Conservation (phyloP, 257 asterid species). For the Solanum ahanhuiri region DNA sequence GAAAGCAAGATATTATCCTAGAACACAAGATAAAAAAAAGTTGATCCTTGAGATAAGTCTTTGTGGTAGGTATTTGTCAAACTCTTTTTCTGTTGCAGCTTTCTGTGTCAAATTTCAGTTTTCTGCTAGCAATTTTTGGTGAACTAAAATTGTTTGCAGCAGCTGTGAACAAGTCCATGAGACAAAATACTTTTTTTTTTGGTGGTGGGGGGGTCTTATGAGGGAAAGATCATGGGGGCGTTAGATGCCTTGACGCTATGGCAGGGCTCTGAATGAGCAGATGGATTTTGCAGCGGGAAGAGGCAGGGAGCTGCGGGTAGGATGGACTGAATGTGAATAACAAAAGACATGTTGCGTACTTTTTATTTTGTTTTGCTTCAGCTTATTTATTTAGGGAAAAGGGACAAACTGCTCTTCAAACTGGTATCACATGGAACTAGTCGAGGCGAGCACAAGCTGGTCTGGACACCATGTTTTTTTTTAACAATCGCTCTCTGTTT, state of each 20-base stretch:
- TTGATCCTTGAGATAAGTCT: neutral
- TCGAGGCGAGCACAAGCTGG: neutral
- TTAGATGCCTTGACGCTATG: neutral
- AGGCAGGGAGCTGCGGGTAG: neutral
- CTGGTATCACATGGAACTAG: neutral
- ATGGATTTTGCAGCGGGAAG: neutral
- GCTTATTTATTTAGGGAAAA: neutral
- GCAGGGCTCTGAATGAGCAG: neutral
- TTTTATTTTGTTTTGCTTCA: neutral
- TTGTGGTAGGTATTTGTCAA: neutral
- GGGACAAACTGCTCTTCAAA: neutral
- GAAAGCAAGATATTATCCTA: neutral
- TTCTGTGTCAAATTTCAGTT: neutral
- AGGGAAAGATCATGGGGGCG: neutral
- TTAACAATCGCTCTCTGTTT: neutral
- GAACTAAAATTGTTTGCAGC: neutral
- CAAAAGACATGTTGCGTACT: neutral
- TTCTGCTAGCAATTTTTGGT: neutral
- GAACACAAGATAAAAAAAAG: neutral
- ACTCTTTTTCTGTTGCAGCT: neutral
- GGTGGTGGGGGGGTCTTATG: neutral
- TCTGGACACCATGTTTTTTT: neutral
- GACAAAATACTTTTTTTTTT: neutral
- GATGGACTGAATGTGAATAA: neutral
- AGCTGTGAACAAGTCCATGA: neutral